Base-by-base conservation (phyloP, 2,329 filamentous ascomycete species). In the Hypomyces perniciosus region DNA sequence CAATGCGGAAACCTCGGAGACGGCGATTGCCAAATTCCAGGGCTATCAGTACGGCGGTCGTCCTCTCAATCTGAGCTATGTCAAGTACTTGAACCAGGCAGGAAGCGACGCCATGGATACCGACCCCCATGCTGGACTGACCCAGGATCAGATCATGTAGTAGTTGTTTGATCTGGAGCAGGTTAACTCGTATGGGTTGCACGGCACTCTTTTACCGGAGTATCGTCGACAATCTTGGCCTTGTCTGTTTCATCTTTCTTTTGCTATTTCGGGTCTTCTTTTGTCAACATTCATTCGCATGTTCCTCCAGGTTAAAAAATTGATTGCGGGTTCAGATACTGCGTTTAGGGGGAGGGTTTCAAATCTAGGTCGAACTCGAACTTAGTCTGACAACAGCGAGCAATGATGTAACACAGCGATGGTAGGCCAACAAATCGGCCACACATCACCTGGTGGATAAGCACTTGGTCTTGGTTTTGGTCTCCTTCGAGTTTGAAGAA, bases 101-200 rank as follows among this genome's bases (percentile, higher is more conserved):
- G 77, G 77, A 45, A 74, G 72, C 56, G 86, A 91, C 57, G 79
- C 76, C 60, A 96, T 96, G 90, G 91, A 96, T 59, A 88, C 85
- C 33, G 84, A 90, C 56, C 81, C 88, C 57, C 79, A 80, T 50
- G 81, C 77, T 46, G 86, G 85, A 54, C 72, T 95, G 65, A 95
- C 90, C n/a, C 93, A 97, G 72, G 92, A 97, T 66, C 91, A 97
- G 76, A 96, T 97, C 72, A 96, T 97, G 91, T 97, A 73, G 38
- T 49, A n/a, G 7, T 30, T 8, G 41, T 26, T 35, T 35, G 27
- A 27, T 50, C 37, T 27, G 27, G 12, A 33, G 35, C 28, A 39
- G 12, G 20, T 33, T 13, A 35, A 29, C 31, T 30, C 30, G 33
- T 38, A 12, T 20, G 20, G 20, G 20, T 20, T 20, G 20, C 20